Conservation (phyloP, 208 protist species). For the Trypanosoma platydactyli region DNA sequence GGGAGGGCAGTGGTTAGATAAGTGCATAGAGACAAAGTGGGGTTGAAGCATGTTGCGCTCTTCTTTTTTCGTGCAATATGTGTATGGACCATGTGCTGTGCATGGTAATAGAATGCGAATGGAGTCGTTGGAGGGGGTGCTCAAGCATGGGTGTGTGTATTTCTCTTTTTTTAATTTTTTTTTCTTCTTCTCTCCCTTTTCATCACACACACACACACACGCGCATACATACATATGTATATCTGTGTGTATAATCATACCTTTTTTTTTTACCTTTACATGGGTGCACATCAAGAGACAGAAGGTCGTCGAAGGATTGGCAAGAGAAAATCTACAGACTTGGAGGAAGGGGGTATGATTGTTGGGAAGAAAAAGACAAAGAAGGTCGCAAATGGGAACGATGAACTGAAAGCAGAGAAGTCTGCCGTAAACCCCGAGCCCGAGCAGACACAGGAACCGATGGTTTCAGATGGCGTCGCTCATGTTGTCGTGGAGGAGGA, state of each 20-base stretch:
- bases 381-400: conserved; percentile 2
- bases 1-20: too few species aligned
- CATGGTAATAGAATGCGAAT: too few species aligned
- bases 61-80: too few species aligned
- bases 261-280: too few species aligned
- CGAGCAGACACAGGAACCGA: not conserved
- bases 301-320: not conserved
- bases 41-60: too few species aligned
- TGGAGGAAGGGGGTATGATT: not conserved
- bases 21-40: too few species aligned
- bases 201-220: not conserved
- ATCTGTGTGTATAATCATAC: not conserved
- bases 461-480: not conserved
- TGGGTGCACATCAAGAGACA: too few species aligned
- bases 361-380: conserved; percentile 11
- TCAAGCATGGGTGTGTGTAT: not conserved
- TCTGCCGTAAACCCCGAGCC: not conserved
- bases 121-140: too few species aligned
- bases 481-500: conserved; percentile 30
- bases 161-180: not conserved
- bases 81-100: too few species aligned
- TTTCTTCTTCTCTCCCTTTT: conserved; percentile 20
- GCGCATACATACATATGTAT: conserved; percentile 10
- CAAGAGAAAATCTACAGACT: not conserved
- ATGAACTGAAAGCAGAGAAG: not conserved